These are phyloP conservation scores for Piloderma croceum DNA, from an alignment of 768 basidiomycete species.

Conservation along the genomic window DNA sequence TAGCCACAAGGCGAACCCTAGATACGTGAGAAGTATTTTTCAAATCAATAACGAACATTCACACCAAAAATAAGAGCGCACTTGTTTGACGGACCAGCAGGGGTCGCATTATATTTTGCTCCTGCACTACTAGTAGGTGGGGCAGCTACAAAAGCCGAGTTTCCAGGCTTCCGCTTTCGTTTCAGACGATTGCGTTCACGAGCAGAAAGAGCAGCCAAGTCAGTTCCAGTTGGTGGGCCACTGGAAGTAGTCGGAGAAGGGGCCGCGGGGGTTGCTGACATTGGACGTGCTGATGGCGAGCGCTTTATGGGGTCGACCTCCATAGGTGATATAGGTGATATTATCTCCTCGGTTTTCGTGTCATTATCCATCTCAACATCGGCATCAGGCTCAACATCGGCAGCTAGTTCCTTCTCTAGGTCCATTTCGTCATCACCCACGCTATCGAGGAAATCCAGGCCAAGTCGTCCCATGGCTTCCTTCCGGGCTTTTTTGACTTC, in stretches of 20 bases:
- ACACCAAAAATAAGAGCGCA: constrained; percentile 28
- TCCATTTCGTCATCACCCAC: constrained; percentile 80
- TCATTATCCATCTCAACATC: constrained; percentile 36
- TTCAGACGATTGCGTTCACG: constrained; percentile 93
- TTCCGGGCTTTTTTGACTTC: constrained; percentile 86
- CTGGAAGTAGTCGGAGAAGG: constrained; percentile 45
- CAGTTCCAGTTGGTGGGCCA: constrained; percentile 38
- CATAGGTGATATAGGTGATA: too few species aligned
- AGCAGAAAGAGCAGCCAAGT: constrained; percentile 65
- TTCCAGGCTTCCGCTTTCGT: constrained; percentile 87
- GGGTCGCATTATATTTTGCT: constrained; percentile 56
- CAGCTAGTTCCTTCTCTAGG: constrained; percentile 74
- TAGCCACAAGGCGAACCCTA: constrained; percentile 70
- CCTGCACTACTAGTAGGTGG: constrained; percentile 56
- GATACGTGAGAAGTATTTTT: constrained; percentile 3
- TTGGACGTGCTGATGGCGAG: constrained; percentile 36
- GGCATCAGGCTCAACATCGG: constrained; percentile 45
- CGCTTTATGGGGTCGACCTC: constrained; percentile 10
- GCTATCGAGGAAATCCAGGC: constrained; percentile 78
- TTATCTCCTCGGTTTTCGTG: constrained; percentile 38
- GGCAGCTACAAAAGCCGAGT: constrained; percentile 73
- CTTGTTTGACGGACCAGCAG: constrained; percentile 58
- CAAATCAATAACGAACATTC: constrained; percentile 2
- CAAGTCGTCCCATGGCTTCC: constrained; percentile 84
- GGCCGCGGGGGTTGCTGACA: constrained; percentile 36